phyloP scores from a whole-genome alignment of 257 asterid genomes.

The Solanum sitiens region DNA sequence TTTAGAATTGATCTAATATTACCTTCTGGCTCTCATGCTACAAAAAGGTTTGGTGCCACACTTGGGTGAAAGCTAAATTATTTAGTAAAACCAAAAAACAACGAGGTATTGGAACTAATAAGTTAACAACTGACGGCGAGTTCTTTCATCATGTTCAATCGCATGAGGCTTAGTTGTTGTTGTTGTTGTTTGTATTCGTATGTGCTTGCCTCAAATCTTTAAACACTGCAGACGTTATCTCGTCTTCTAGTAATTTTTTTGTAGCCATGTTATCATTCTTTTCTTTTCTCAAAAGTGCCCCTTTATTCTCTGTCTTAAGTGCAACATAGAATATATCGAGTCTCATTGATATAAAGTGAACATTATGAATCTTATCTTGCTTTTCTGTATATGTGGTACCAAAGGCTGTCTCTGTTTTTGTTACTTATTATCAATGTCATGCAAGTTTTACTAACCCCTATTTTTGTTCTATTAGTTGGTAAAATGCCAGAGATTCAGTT shows the following conservation, averaged over 20 bases:
- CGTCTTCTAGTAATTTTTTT: not conserved
- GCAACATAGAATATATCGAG: not conserved
- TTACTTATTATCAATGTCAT: not conserved
- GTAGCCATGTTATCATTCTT: not conserved
- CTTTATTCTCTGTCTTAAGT: not conserved
- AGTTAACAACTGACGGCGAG: not conserved
- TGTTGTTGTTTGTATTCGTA: not conserved
- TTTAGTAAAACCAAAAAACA: not conserved
- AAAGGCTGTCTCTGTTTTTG: not conserved
- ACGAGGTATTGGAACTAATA: not conserved
- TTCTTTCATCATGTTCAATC: not conserved
- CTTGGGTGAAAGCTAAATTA: not conserved
- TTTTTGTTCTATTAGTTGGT: conserved; percentile 21
- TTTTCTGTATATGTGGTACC: not conserved
- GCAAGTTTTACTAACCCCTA: not conserved
- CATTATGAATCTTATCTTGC: not conserved
- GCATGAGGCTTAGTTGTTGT: not conserved
- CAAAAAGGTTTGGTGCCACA: not conserved
- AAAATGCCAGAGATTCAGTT: conserved; percentile 86
- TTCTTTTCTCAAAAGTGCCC: not conserved
- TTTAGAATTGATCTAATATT: not conserved
- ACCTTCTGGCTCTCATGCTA: not conserved
- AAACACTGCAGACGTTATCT: not conserved
- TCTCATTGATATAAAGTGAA: not conserved
- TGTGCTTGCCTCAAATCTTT: not conserved